These are phyloP conservation scores for Blastocystis sp. DNA, from an alignment of 352 stramenopile species.

Conservation along the genomic window DNA sequence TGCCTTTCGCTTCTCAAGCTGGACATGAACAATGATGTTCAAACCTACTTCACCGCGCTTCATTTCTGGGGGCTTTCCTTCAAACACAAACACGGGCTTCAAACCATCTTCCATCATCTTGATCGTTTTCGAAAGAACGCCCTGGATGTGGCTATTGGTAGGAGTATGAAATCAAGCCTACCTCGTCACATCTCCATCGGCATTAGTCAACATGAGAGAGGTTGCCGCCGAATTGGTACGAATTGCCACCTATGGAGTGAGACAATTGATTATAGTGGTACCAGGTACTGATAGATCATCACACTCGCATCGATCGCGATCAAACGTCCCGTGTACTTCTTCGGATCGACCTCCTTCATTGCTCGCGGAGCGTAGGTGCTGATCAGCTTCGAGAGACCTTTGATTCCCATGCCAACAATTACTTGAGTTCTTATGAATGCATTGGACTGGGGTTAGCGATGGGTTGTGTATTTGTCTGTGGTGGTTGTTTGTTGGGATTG, in stretches of 20 bases:
- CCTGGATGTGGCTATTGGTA: conserved; percentile 75
- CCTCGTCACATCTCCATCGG: conserved; percentile 83
- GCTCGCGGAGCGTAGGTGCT: conserved; percentile 87
- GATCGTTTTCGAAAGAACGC: conserved; percentile 97
- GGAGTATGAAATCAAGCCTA: background rate
- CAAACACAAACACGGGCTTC: conserved; percentile 95
- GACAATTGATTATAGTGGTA: conserved; percentile 57
- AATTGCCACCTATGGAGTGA: conserved; percentile 2
- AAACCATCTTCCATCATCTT: conserved; percentile 90
- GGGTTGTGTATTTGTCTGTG: no score
- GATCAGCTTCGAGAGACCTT: conserved; percentile 93
- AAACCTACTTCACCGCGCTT: conserved; percentile 84
- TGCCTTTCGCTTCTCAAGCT: conserved; percentile 58
- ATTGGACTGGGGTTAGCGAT: no score
- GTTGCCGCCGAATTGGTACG: conserved; percentile 56
- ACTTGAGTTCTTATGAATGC: no score
- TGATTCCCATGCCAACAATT: conserved; percentile 89
- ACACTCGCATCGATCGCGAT: conserved; percentile 96
- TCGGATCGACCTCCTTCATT: conserved; percentile 72
- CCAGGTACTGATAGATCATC: conserved; percentile 97
- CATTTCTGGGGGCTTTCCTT: conserved; percentile 90
- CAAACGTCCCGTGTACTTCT: conserved; percentile 80
- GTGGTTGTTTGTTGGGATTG: no score
- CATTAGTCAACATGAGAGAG: conserved; percentile 86
- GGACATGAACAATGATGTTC: background rate